Base-by-base conservation (phyloP, 352 stramenopile species). In the Globisporangium camurandrum region DNA sequence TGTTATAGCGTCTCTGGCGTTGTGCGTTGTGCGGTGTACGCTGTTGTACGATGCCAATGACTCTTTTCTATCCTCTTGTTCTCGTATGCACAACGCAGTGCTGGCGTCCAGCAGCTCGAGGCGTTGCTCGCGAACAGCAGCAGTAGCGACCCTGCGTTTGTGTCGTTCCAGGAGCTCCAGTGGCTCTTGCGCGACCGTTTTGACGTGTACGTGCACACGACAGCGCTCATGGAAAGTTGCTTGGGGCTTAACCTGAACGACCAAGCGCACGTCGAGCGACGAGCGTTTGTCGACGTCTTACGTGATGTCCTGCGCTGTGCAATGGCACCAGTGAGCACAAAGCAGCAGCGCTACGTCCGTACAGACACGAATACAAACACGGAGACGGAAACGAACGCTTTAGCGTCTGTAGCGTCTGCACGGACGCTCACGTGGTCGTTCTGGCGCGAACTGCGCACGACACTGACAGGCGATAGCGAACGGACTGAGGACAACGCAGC, bases 171-270 rank as follows among this genome's bases (percentile, higher is more conserved):
- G 46, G 60, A 85, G 20, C 46, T 87, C 17, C 62, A 61, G 5
- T 80, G 56, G 54, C 38, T 78, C 10, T 52, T 87, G 12, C 42
- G 28, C 0, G 62, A 84, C 27, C 37, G 59, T 1, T 66, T 81
- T 14, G 30, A 63, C 1, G 23, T 79, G 2, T 44, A 68, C 0
- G 48, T 75, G 11, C 61, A 44, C 17, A 68, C 85, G 41, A 49
- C 49, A 0, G 45, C 56, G 16, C 52, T 87, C 11, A 69, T 84
- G 40, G 70, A 87, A 38, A 58, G 78, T 0, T 87, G 75, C 47
- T 51, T 87, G 27, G 75, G 75, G 8, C 72, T 87, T 58, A 83
- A 68, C 17, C 84, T 85, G 20, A 74, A 84, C 41, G 37, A 57
- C 1, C 62, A 77, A 17, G 72, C 62, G 7, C 68, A 72, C 23